phyloP scores from a whole-genome alignment of 2,329 filamentous ascomycete genomes.

The Colletotrichum graminicola region DNA sequence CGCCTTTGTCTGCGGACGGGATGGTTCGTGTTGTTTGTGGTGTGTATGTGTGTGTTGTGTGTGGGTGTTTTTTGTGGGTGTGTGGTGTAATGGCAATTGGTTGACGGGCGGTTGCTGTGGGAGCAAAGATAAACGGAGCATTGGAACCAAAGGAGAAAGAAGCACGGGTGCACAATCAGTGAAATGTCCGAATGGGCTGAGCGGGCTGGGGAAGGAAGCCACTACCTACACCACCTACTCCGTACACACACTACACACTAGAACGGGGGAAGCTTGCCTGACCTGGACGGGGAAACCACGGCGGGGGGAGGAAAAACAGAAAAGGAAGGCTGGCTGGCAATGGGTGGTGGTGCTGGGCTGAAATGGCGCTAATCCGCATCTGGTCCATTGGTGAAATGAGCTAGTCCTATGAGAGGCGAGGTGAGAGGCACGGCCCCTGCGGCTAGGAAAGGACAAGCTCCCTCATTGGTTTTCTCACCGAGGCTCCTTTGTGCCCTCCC shows the following conservation, averaged over 20 bases:
- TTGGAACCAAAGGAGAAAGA: background rate
- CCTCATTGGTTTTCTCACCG: conserved; percentile 22
- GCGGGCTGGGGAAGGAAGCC: background rate
- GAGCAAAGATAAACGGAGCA: conserved; percentile 37
- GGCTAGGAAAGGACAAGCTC: background rate
- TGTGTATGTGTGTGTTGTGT: conserved; percentile 7
- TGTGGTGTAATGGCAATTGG: conserved; percentile 31
- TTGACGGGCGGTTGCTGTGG: conserved; percentile 42
- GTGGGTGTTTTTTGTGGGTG: conserved; percentile 10
- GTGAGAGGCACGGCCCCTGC: background rate
- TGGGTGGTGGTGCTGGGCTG: background rate
- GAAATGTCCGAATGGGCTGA: background rate
- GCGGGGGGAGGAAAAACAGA: conserved; percentile 1
- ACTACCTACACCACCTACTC: too few species aligned
- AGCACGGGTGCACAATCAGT: conserved; percentile 14
- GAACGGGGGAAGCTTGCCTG: conserved; percentile 7
- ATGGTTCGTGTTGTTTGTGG: conserved; percentile 6
- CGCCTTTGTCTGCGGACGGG: conserved; percentile 29
- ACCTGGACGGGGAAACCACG: conserved; percentile 7
- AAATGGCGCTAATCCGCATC: conserved; percentile 1
- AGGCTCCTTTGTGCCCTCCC: background rate
- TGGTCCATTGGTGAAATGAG: too few species aligned
- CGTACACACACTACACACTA: background rate
- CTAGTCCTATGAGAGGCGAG: background rate
- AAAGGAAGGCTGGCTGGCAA: conserved; percentile 35